Evolutionary conservation across 495 filamentous ascomycete genomes (phyloP), one percentile per base, ranked within the genome.

Genomic region (Talaromyces liani): DNA sequence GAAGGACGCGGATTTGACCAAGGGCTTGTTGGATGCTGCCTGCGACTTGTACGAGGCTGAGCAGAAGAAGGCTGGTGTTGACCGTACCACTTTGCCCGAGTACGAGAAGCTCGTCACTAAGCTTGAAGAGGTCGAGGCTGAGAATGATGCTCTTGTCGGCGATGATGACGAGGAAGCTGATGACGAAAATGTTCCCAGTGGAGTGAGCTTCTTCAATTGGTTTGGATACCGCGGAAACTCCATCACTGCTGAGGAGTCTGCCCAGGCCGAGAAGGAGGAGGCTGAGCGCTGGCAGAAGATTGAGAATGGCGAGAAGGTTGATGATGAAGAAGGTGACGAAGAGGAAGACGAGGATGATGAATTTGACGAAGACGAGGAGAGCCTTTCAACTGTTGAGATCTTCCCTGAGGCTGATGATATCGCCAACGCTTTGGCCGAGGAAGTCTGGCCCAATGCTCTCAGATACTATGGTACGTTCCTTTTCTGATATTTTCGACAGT

Each of bases 381-480:
- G 82, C 0, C 79, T 82, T 7, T 78, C 80, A 0, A 82, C 81
- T 2, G 77, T 87, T 18, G 92, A 97, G 73, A 87, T 93, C 62
- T 96, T 92, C 79, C 87, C 87, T 1, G 81, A 82, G 25, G 93
- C 91, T 4, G 91, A 94, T 61, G 86, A 91, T 64, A 66, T 97
- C 16, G 92, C 92, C 20, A 80, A 93, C 62, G 77, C 86, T 29
- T 76, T 97, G 66, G 85, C 89, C 22, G 93, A 97, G 65, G 92
- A 97, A 65, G 78, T 97, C 56, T 98, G 88, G 86, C 88, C 91
- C 27, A 83, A 86, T 60, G 93, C 93, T 27, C 83, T 95, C 69
- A 93, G 91, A 71, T 92, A 92, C 72, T 98, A 93, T 73, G 89
- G 92, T 96, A 77, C 73, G 90, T 85, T n/a, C n/a, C n/a, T n/a